These are phyloP conservation scores for Pilatotrama ljubarskyi DNA, from an alignment of 768 basidiomycete species.

Conservation along the genomic window DNA sequence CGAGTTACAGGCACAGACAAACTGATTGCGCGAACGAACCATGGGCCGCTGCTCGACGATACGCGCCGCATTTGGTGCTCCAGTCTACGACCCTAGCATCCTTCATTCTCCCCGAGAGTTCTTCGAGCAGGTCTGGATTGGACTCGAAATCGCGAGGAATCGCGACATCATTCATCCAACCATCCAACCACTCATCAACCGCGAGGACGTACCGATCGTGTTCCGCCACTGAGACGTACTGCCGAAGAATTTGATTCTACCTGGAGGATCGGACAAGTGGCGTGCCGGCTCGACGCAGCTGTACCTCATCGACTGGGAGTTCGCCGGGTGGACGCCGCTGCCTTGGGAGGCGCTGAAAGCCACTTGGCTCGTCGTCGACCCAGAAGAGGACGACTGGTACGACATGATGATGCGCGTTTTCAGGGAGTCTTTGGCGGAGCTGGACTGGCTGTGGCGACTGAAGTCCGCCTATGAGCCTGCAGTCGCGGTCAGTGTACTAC, in stretches of 20 bases:
- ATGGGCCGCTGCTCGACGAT: background rate
- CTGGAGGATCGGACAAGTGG: constrained; percentile 15
- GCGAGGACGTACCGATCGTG: constrained; percentile 17
- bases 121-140: constrained; percentile 15
- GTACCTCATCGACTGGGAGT: constrained; percentile 22
- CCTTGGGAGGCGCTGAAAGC: constrained; percentile 23
- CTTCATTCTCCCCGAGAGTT: constrained; percentile 8
- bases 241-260: constrained; percentile 17
- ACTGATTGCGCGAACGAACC: background rate
- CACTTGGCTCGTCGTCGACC: constrained; percentile 11
- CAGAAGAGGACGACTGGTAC: constrained; percentile 16
- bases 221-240: constrained; percentile 21
- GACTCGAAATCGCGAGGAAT: constrained; percentile 1
- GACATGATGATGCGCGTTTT: constrained; percentile 10
- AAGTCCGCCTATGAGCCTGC: background rate
- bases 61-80: constrained; percentile 1
- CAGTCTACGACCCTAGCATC: constrained; percentile 17
- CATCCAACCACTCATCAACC: constrained; percentile 15
- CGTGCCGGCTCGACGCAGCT: background rate
- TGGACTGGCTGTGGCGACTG: constrained; percentile 17
- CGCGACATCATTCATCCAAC: constrained; percentile 1
- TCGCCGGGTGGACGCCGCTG: constrained; percentile 18
- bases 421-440: background rate
- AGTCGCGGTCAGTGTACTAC: too few species aligned
- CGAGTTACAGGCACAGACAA: background rate